Evolutionary conservation across 352 stramenopile species (phyloP).

Genomic region (Globisporangium cederbergense): DNA sequence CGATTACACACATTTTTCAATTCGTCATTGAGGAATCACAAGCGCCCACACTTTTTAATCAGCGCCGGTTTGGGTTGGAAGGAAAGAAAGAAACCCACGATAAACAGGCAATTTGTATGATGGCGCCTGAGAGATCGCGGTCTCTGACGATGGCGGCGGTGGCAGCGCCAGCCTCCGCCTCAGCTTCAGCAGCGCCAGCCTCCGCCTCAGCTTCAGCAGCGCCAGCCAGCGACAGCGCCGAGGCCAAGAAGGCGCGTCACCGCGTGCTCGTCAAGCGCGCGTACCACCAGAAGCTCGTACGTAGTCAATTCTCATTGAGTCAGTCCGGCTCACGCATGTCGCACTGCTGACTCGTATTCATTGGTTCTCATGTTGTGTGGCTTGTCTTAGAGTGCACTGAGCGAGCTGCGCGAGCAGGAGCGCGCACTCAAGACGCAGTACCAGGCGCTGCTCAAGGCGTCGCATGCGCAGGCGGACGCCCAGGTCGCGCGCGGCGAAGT

Average conservation of each 20-base stretch:
- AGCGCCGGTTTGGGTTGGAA: no score
- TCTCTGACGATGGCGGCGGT: background rate
- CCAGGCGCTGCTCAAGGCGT: conserved; percentile 21
- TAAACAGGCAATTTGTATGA: background rate
- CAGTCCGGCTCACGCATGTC: background rate
- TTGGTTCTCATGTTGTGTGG: background rate
- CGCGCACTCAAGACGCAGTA: conserved; percentile 26
- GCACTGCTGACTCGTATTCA: background rate
- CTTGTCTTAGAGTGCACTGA: conserved; percentile 27
- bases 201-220: no score
- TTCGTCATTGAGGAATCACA: background rate
- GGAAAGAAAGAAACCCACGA: no score
- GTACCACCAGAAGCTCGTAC: conserved; percentile 32
- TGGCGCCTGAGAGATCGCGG: background rate
- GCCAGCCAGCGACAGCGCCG: background rate
- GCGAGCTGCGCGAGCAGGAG: conserved; percentile 29
- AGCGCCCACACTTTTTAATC: no score
- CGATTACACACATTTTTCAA: background rate
- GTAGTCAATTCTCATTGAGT: background rate
- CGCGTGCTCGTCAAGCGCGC: conserved; percentile 32
- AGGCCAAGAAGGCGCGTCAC: conserved; percentile 17
- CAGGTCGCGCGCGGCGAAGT: conserved; percentile 13
- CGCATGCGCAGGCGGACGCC: conserved; percentile 12
- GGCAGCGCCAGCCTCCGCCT: background rate
- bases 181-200: no score